A percentile compares a stretch with the other conserved stretches of the same genome.
Conservation (phyloP, 2,329 filamentous ascomycete species). For the Colletotrichum sp. region DNA sequence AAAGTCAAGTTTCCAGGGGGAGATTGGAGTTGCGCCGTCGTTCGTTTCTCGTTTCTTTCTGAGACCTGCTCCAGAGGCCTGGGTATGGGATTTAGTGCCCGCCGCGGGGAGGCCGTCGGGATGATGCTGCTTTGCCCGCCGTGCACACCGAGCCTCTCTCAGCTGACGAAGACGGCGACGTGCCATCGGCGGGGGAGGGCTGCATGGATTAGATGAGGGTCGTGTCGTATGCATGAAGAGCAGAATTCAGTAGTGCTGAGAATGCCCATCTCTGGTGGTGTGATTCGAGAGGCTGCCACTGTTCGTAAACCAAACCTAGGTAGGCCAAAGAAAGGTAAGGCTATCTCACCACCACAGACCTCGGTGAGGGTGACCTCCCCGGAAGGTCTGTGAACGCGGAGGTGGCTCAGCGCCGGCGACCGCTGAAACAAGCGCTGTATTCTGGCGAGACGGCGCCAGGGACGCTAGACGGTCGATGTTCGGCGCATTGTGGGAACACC, state of each 20-base stretch:
- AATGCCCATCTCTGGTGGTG: not conserved
- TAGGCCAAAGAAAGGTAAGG: not conserved
- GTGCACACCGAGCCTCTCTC: not conserved
- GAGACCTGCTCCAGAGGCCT: constrained; percentile 2
- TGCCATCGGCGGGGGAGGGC: not conserved
- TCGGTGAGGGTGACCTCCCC: not conserved
- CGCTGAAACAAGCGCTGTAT: constrained; percentile 10
- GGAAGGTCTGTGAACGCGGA: not conserved
- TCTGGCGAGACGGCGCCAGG: not conserved
- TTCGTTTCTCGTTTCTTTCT: not conserved
- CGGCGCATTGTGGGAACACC: not conserved
- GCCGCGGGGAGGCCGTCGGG: constrained; percentile 7
- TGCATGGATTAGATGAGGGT: not conserved
- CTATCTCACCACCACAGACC: not conserved
- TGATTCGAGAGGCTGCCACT: not conserved
- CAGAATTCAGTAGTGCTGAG: not conserved
- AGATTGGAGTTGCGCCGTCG: not conserved
- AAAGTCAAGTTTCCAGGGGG: not conserved
- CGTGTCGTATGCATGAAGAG: not conserved
- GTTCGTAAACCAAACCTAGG: not conserved
- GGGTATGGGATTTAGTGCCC: constrained; percentile 13
- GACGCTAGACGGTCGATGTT: not conserved
- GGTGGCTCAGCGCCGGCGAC: not conserved
- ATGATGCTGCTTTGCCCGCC: not conserved
- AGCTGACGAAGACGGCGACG: not conserved